Conservation (phyloP, 2,329 filamentous ascomycete species). For the Macrophomina pseudophaseolina region DNA sequence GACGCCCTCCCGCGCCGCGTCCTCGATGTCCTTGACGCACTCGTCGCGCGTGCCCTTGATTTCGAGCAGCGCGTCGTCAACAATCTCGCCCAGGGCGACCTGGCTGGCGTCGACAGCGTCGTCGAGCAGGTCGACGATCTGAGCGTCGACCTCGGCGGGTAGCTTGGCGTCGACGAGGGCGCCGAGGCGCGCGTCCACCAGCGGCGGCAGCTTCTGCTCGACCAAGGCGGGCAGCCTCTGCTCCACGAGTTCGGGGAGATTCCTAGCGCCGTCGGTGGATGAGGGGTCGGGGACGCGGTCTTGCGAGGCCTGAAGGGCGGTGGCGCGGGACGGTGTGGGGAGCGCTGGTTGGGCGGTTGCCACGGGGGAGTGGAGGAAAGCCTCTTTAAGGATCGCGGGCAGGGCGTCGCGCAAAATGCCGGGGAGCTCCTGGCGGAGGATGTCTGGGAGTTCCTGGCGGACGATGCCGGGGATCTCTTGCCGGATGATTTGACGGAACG, state of each 20-base stretch:
- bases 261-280: no score
- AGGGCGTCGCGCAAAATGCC: neutral
- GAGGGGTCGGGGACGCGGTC: no score
- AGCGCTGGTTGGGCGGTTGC: no score
- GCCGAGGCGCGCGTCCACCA: neutral
- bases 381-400: neutral
- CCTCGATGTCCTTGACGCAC: neutral
- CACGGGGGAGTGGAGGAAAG: neutral
- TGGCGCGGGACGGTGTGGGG: no score
- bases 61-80: neutral
- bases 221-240: neutral
- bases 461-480: neutral
- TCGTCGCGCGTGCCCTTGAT: neutral
- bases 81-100: neutral
- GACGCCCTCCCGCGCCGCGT: neutral
- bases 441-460: neutral
- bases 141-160: neutral
- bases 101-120: neutral
- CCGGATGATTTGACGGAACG: no score
- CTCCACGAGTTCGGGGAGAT: no score
- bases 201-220: neutral
- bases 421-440: neutral
- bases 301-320: no score
- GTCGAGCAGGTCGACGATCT: neutral
- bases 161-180: neutral